Conservation (phyloP, 2,329 filamentous ascomycete species). For the Nemania serpens region DNA sequence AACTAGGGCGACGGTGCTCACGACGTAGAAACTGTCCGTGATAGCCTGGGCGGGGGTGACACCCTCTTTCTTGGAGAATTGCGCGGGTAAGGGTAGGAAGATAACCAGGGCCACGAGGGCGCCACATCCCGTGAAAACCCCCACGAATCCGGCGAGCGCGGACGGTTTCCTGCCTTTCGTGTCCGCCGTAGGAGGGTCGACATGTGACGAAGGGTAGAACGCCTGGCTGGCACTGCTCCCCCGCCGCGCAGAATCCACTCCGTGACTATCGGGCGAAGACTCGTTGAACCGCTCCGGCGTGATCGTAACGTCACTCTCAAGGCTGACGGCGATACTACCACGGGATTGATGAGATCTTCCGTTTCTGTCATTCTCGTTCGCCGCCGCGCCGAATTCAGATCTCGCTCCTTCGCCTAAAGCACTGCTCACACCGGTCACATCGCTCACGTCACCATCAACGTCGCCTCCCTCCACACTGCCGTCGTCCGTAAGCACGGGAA, state of each 20-base stretch:
- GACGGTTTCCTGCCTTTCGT: conserved; percentile 51
- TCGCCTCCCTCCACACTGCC: conserved; percentile 35
- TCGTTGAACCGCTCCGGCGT: conserved; percentile 65
- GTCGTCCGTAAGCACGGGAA: conserved; percentile 71
- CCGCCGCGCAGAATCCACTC: conserved; percentile 10
- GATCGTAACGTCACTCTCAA: conserved; percentile 76
- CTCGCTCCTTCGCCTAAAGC: background rate
- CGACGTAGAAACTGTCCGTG: conserved; percentile 84
- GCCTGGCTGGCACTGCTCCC: conserved; percentile 32
- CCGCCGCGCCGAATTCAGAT: background rate
- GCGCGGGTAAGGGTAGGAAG: conserved; percentile 86
- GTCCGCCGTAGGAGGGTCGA: conserved; percentile 18
- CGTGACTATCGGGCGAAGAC: conserved; percentile 41
- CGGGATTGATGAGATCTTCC: conserved; percentile 52
- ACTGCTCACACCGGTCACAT: background rate
- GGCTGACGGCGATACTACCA: conserved; percentile 66
- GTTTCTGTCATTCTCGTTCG: conserved; percentile 27
- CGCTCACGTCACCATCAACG: conserved; percentile 16
- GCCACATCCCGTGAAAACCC: conserved; percentile 89
- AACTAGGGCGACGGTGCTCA: conserved; percentile 71
- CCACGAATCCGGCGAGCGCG: conserved; percentile 83
- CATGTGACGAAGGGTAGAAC: conserved; percentile 12
- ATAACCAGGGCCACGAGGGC: conserved; percentile 80
- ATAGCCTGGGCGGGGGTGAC: conserved; percentile 76
- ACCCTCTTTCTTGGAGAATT: conserved; percentile 73